Evolutionary conservation across 2,329 filamentous ascomycete species (phyloP).

Genomic region (Aspergillus sp.): DNA sequence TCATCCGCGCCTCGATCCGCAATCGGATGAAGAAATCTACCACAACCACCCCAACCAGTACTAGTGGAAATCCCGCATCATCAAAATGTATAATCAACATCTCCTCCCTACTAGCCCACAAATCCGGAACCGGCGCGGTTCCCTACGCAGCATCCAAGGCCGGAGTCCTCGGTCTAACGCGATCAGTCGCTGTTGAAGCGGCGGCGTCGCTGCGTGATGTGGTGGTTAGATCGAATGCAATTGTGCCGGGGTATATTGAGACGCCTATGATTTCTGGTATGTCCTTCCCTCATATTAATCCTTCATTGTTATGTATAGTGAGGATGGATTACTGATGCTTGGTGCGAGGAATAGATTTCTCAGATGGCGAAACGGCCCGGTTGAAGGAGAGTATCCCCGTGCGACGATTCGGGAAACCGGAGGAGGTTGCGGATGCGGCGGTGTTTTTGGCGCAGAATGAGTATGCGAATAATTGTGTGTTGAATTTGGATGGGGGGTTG

Average conservation of each 20-base stretch:
- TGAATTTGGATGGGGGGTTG: constrained; percentile 83
- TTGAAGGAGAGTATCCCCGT: constrained; percentile 60
- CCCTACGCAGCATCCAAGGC: constrained; percentile 80
- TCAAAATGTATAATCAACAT: constrained; percentile 81
- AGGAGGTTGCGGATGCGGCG: constrained; percentile 80
- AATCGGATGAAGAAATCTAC: constrained; percentile 25
- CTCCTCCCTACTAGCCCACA: constrained; percentile 70
- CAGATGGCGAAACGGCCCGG: constrained; percentile 29
- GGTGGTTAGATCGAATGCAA: constrained; percentile 73
- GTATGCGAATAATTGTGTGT: constrained; percentile 83
- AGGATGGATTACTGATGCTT: neutral
- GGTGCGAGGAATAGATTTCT: constrained; percentile 43
- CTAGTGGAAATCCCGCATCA: constrained; percentile 38
- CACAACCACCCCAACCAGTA: too few relatives aligned
- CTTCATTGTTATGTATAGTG: too few relatives aligned
- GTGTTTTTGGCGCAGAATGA: constrained; percentile 74
- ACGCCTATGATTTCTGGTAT: constrained; percentile 78
- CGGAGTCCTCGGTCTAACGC: constrained; percentile 65
- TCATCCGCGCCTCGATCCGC: constrained; percentile 40
- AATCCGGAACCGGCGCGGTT: constrained; percentile 69
- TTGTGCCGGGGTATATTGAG: constrained; percentile 80
- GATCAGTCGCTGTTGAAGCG: constrained; percentile 38
- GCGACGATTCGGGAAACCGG: constrained; percentile 64
- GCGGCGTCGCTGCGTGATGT: constrained; percentile 58
- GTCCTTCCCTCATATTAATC: too few relatives aligned